These are phyloP conservation scores for Haemoproteus tartakovskyi DNA, from an alignment of 169 alveolate species.

Conservation along the genomic window DNA sequence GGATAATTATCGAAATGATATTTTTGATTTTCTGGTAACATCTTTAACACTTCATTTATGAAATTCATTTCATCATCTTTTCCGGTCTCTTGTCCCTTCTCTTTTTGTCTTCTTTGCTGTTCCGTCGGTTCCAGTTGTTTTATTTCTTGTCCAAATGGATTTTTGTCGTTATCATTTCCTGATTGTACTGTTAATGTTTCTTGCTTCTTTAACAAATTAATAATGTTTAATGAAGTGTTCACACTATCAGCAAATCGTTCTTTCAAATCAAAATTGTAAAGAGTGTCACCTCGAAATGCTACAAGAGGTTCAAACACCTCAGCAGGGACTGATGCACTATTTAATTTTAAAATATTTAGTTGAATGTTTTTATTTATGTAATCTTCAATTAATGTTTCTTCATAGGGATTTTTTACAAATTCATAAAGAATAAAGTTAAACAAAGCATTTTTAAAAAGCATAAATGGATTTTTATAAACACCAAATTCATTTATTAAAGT, in stretches of 20 bases:
- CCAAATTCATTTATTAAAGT: slow-evolving; percentile 48
- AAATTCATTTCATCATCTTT: no score
- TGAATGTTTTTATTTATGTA: slow-evolving; percentile 14
- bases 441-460: slow-evolving; percentile 40
- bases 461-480: slow-evolving; percentile 25
- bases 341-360: slow-evolving; percentile 26
- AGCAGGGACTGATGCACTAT: slow-evolving; percentile 67
- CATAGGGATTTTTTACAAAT: slow-evolving; percentile 47
- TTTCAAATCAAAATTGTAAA: slow-evolving; percentile 10
- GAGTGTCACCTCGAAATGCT: slow-evolving; percentile 70
- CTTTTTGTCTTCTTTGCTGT: no score
- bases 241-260: slow-evolving; percentile 10
- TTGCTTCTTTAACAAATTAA: no score
- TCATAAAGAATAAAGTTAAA: slow-evolving; percentile 13
- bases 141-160: not conserved
- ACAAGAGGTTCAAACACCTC: slow-evolving; percentile 76
- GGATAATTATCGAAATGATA: slow-evolving; percentile 35
- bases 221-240: not conserved
- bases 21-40: slow-evolving; percentile 16
- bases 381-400: slow-evolving; percentile 11
- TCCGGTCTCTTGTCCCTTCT: no score
- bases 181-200: no score
- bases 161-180: no score
- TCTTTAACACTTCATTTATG: slow-evolving; percentile 11
- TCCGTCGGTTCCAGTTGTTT: not conserved